These are phyloP conservation scores for Spiromastix sp. DNA, from an alignment of 2,329 filamentous ascomycete genomes.

Conservation along the genomic window DNA sequence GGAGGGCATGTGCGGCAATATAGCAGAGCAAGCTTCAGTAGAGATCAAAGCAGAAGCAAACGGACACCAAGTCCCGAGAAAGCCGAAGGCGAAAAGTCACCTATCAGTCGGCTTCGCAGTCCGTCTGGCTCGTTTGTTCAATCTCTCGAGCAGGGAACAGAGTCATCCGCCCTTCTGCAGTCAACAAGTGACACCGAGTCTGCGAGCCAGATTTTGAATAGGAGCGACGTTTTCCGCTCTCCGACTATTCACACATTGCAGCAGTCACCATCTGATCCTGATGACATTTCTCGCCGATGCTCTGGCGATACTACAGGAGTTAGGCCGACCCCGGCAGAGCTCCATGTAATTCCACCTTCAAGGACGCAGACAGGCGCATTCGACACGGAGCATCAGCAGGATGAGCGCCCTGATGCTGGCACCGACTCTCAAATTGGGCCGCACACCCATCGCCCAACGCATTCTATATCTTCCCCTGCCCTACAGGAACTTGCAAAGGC, in stretches of 20 bases:
- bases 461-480: conserved; percentile 36
- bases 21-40: conserved; percentile 18
- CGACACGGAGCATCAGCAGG: not conserved
- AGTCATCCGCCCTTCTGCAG: conserved; percentile 60
- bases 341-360: conserved; percentile 18
- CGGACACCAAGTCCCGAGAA: conserved; percentile 44
- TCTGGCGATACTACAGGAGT: conserved; percentile 28
- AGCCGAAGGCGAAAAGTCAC: conserved; percentile 39
- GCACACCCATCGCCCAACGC: conserved; percentile 13
- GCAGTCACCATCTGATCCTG: conserved; percentile 18
- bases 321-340: conserved; percentile 15
- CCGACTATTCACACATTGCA: conserved; percentile 50
- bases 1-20: conserved; percentile 34
- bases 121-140: conserved; percentile 67
- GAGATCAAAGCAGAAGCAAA: conserved; percentile 42
- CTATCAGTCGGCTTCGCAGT: conserved; percentile 45
- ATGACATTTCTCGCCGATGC: conserved; percentile 18
- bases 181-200: conserved; percentile 68
- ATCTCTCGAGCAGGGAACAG: conserved; percentile 62
- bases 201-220: conserved; percentile 78
- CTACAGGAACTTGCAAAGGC: conserved; percentile 49
- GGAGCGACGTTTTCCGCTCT: conserved; percentile 79
- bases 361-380: conserved; percentile 15
- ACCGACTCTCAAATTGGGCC: conserved; percentile 18
- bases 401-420: conserved; percentile 9